Evolutionary conservation across 2,329 filamentous ascomycete genomes (phyloP).

Genomic region (Sporothrix variecibatus): DNA sequence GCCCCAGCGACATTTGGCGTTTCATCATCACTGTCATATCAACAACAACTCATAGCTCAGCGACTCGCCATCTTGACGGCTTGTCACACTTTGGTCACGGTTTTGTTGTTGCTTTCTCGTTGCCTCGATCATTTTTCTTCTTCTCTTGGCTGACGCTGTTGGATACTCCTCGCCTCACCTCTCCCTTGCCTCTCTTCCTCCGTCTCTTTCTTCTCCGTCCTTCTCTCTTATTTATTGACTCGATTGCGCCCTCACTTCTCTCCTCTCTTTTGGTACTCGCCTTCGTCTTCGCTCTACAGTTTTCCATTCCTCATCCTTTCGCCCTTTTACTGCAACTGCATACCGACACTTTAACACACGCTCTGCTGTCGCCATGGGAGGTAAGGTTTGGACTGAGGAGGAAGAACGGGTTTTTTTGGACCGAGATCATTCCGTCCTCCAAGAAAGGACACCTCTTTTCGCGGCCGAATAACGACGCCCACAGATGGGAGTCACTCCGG

Average conservation of each 20-base stretch:
- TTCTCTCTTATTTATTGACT: too few relatives aligned
- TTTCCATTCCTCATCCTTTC: not conserved
- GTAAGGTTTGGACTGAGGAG: constrained; percentile 50
- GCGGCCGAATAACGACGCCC: constrained; percentile 23
- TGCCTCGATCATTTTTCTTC: not conserved
- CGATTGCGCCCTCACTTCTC: too few relatives aligned
- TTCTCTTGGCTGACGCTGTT: too few relatives aligned
- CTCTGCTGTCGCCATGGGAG: constrained; percentile 46
- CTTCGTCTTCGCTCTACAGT: not conserved
- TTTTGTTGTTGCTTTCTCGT: not conserved
- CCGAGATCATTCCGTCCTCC: constrained; percentile 35
- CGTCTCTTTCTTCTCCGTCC: too few relatives aligned
- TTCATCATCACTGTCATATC: not conserved
- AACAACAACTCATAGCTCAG: too few relatives aligned
- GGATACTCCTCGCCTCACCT: too few relatives aligned
- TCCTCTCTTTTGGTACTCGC: not conserved
- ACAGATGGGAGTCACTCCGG: constrained; percentile 33
- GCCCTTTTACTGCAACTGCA: not conserved
- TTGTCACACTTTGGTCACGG: not conserved
- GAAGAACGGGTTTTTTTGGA: constrained; percentile 58
- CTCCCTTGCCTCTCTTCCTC: too few relatives aligned
- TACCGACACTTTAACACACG: not conserved
- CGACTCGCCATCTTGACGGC: not conserved
- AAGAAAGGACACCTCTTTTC: constrained; percentile 34
- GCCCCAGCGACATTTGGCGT: not conserved